Evolutionary conservation across 305 asterid species (phyloP).

Genomic region (Striga hermonthica): DNA sequence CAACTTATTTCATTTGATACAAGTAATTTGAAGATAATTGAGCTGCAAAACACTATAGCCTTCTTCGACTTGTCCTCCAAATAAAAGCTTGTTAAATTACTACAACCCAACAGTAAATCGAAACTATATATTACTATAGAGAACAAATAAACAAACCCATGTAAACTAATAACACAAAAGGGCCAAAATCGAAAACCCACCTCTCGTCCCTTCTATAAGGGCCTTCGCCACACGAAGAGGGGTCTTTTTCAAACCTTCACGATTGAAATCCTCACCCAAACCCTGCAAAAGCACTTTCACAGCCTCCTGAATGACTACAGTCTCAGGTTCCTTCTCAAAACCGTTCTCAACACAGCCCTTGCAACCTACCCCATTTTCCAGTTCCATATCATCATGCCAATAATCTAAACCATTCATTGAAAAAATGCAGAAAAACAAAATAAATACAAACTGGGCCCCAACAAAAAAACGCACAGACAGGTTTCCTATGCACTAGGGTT

Average conservation of each 20-base stretch:
- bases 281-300: conserved; percentile 82
- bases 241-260: conserved; percentile 77
- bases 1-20: too few relatives aligned
- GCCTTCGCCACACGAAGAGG: conserved; percentile 98
- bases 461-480: conserved; percentile 17
- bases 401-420: conserved; percentile 91
- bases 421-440: conserved; percentile 16
- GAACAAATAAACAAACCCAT: neutral
- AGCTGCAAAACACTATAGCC: too few relatives aligned
- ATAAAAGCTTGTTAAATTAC: too few relatives aligned
- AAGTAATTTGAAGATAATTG: too few relatives aligned
- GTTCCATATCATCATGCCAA: conserved; percentile 52
- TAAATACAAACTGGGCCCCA: neutral
- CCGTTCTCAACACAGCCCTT: conserved; percentile 40
- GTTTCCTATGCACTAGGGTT: conserved; percentile 29
- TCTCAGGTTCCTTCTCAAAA: conserved; percentile 37
- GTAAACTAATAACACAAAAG: neutral
- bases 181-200: conserved; percentile 36
- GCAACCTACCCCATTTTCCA: conserved; percentile 58
- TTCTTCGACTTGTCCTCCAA: too few relatives aligned
- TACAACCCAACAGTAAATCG: too few relatives aligned
- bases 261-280: conserved; percentile 85
- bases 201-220: conserved; percentile 77
- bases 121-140: too few relatives aligned
- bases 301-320: conserved; percentile 63